Base-by-base conservation (phyloP, 2,329 filamentous ascomycete genomes). In the Chaetomiaceae sp. region DNA sequence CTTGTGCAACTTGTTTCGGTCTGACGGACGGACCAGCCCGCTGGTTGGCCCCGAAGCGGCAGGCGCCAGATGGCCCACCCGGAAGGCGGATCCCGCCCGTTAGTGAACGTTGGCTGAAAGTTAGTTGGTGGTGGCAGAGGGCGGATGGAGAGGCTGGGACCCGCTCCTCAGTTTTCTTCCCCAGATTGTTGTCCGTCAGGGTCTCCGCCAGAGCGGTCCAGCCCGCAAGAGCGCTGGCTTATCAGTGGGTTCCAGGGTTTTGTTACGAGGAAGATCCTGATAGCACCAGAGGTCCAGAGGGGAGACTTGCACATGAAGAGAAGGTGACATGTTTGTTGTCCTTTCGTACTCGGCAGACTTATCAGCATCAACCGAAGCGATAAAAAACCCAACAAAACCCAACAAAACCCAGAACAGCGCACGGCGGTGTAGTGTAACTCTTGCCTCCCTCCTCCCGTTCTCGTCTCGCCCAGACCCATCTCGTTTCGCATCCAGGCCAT, bases 261-360 rank as follows among this genome's bases (percentile, higher is more conserved):
- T 10, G 10, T 27, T 3, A 27, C 9, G 9, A 21, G 2, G 48
- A 30, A 34, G 20, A 45, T 46, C 43, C 8, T 42, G 49, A 51
- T 51, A 43, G 38, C 43, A n/a, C n/a, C n/a, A n/a, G n/a, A n/a
- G n/a, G n/a, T n/a, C n/a, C n/a, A n/a, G n/a, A n/a, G n/a, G n/a
- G n/a, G n/a, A n/a, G n/a, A 33, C 49, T 47, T 43, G 49, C 23
- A 43, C 44, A 9, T 14, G 44, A 43, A 47, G 31, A 47, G 49
- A 46, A 51, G 49, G 49, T 47, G 38, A 5, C 30, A 45, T 35
- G 33, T n/a, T n/a, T n/a, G n/a, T n/a, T n/a, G n/a, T n/a, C n/a
- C n/a, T n/a, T n/a, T 27, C 25, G 25, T 27, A 27, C 25, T 10
- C 25, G 10, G 25, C 25, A 10, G 25, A 27, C 10, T 27, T 27